phyloP scores from a whole-genome alignment of 2,329 filamentous ascomycete genomes.

The Neofusicoccum ribis region DNA sequence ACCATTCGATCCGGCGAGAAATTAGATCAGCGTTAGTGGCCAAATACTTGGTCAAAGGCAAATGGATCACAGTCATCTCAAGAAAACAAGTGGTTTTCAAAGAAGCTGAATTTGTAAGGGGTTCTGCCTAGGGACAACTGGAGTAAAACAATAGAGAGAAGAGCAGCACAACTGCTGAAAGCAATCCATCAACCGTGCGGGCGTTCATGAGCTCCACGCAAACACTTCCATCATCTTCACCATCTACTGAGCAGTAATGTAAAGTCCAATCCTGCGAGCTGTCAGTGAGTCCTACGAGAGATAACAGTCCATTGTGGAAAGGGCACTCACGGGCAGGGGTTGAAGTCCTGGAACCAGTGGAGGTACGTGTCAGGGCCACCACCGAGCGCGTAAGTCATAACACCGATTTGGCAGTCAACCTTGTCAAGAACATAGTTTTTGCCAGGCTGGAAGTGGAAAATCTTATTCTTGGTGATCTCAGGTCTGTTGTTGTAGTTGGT shows the following conservation, averaged over 20 bases:
- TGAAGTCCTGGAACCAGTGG: conserved; percentile 19
- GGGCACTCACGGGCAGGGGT: conserved; percentile 16
- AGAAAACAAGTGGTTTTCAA: not conserved
- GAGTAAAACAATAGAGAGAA: not conserved
- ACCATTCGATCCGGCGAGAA: too few relatives aligned
- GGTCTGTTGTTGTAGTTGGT: conserved; percentile 22
- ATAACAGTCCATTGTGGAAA: not conserved
- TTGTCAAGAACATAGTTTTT: conserved; percentile 28
- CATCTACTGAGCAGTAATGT: not conserved
- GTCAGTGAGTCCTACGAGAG: not conserved
- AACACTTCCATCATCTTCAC: not conserved
- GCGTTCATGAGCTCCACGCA: not conserved
- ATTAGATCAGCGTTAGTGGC: too few relatives aligned
- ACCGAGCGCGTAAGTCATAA: conserved; percentile 29
- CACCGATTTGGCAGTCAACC: conserved; percentile 29
- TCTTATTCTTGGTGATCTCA: not conserved
- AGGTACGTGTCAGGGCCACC: not conserved
- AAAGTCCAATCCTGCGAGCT: conserved; percentile 2
- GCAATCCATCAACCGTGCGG: not conserved
- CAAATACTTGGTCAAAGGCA: too few relatives aligned
- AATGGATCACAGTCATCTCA: too few relatives aligned
- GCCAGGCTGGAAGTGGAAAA: conserved; percentile 24
- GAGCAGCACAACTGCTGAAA: not conserved
- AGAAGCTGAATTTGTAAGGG: not conserved
- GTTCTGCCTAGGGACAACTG: not conserved